Conservation (phyloP, 2,329 filamentous ascomycete species). For the Emmonsiellopsis sp. region DNA sequence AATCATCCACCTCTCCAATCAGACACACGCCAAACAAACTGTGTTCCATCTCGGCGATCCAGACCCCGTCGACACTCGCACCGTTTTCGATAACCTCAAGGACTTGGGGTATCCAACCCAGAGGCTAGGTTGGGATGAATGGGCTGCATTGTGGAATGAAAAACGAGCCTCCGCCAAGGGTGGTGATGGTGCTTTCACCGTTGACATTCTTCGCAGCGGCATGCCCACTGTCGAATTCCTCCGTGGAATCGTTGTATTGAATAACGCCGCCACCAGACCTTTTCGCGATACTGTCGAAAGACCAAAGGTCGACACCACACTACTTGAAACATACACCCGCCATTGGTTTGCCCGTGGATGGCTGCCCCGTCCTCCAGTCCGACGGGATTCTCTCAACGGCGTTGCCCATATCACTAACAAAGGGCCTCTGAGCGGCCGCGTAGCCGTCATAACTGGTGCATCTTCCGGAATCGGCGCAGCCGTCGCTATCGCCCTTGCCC, state of each 20-base stretch:
- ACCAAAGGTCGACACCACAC: slow-evolving; percentile 56
- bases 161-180: slow-evolving; percentile 55
- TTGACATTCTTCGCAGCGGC: slow-evolving; percentile 68
- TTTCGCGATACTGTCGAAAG: slow-evolving; percentile 48
- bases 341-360: slow-evolving; percentile 75
- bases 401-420: slow-evolving; percentile 32
- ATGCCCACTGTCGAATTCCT: slow-evolving; percentile 70
- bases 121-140: slow-evolving; percentile 59
- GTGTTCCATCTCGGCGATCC: slow-evolving; percentile 70
- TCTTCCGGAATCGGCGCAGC: slow-evolving; percentile 73
- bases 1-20: slow-evolving; percentile 59
- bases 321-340: slow-evolving; percentile 70
- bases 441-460: slow-evolving; percentile 69
- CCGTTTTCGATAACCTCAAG: slow-evolving; percentile 54
- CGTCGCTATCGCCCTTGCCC: slow-evolving; percentile 57
- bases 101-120: slow-evolving; percentile 63
- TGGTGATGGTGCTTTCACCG: slow-evolving; percentile 63
- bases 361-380: slow-evolving; percentile 54
- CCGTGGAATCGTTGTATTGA: slow-evolving; percentile 60
- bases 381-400: slow-evolving; percentile 37
- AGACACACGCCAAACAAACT: slow-evolving; percentile 48
- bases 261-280: slow-evolving; percentile 58
- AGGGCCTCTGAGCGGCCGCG: slow-evolving; percentile 54
- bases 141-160: slow-evolving; percentile 64
- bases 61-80: slow-evolving; percentile 55